phyloP scores from a whole-genome alignment of 2,329 filamentous ascomycete genomes.

The Raffaelea ambrosiae region DNA sequence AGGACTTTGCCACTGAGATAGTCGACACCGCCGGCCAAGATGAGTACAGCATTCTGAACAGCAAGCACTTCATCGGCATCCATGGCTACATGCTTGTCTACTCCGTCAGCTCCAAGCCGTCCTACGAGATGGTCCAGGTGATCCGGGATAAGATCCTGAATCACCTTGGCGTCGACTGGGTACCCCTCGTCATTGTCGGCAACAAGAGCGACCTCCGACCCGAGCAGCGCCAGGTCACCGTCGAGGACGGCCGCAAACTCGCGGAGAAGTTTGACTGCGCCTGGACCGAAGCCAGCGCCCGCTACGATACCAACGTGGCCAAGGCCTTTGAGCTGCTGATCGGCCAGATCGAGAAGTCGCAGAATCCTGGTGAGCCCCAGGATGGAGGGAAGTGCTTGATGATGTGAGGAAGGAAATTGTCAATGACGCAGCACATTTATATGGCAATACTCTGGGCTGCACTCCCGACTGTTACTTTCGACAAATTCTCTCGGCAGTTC shows the following conservation, averaged over 20 bases:
- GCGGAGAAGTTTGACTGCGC: conserved; percentile 83
- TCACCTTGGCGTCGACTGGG: conserved; percentile 86
- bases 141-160: conserved; percentile 97
- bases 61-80: conserved; percentile 97
- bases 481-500: no score
- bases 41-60: conserved; percentile 97
- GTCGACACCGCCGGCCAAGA: conserved; percentile 98
- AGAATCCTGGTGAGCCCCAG: conserved; percentile 79
- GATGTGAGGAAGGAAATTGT: conserved; percentile 64
- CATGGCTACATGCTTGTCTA: conserved; percentile 99
- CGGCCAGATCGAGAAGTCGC: conserved; percentile 86
- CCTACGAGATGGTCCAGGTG: conserved; percentile 94
- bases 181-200: conserved; percentile 88
- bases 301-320: conserved; percentile 87
- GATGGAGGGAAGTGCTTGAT: conserved; percentile 72
- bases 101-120: conserved; percentile 87
- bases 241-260: conserved; percentile 77
- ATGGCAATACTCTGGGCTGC: no score
- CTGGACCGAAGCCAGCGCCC: conserved; percentile 89
- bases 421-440: neutral
- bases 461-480: no score
- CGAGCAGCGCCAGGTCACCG: conserved; percentile 83
- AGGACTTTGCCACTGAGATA: conserved; percentile 93
- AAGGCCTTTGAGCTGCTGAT: conserved; percentile 94
- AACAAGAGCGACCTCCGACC: conserved; percentile 94